Evolutionary conservation across 164 flowering plant species (phyloP).

Genomic region (Annona cherimola): DNA sequence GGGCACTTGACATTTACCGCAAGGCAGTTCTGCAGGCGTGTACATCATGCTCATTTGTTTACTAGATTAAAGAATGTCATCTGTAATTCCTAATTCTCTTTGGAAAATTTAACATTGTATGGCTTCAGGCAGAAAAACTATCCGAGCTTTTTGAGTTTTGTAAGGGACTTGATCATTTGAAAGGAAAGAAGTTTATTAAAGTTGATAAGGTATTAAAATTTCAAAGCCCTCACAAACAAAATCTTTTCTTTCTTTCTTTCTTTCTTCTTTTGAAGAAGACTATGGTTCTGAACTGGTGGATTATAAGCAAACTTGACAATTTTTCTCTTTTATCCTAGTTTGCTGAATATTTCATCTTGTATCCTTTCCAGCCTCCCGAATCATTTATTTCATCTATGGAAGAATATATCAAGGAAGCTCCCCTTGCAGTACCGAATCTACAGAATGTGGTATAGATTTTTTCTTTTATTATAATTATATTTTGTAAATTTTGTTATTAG

Average conservation of each 20-base stretch:
- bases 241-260: not conserved
- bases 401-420: conserved; percentile 91
- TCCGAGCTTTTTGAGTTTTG: conserved; percentile 46
- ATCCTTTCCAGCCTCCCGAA: conserved; percentile 71
- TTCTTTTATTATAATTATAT: not conserved
- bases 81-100: not conserved
- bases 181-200: conserved; percentile 27
- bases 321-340: not conserved
- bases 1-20: conserved; percentile 45
- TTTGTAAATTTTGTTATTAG: not conserved
- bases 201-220: conserved; percentile 28
- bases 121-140: conserved; percentile 35
- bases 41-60: not conserved
- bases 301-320: not conserved
- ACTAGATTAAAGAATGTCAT: not conserved
- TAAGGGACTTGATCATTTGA: conserved; percentile 29
- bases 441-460: conserved; percentile 52
- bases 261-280: not conserved
- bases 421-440: conserved; percentile 48
- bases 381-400: conserved; percentile 96
- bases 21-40: conserved; percentile 41
- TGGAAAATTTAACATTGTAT: not conserved
- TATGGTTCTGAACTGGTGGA: not conserved
- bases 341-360: not conserved
- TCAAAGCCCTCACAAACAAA: not conserved